Evolutionary conservation across 2,329 filamentous ascomycete species (phyloP), one percentile per base, ranked within the genome.

Genomic region (Sclerotinia borealis): DNA sequence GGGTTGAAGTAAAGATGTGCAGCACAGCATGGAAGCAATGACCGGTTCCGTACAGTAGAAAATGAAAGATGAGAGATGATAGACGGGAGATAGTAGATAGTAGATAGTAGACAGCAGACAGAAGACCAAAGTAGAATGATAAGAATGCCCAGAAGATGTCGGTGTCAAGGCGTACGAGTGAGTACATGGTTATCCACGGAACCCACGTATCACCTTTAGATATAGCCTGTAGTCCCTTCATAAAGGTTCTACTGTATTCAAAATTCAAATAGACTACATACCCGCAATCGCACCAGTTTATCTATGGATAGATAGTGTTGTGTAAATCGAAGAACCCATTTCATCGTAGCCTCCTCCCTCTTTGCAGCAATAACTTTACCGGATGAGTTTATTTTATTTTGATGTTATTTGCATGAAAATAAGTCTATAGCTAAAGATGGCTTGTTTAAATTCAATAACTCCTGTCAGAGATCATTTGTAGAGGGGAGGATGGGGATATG

Each of bases 181-280:
- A 19, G 27, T 41, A n/a, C 48, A 7, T 22, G 17, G 25, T 2
- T 45, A 45, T 22, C 45, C 27, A 45, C 11, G 37, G 13, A 34
- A 56, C 27, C 27, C 52, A 56, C 52, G 52, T 56, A 50, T 50
- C 19, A 50, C 6, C 22, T 25, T 10, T 45, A 34, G 39, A 56
- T 56, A 25, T 56, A 45, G 52, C 37, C 52, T 56, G 27, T 56
- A 45, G 52, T 27, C 52, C 37, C 27, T 56, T 22, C n/a, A 47
- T 47, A 19, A n/a, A n/a, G n/a, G 19, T 8, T 45, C 37, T 45
- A 31, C 22, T 34, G n/a, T n/a, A n/a, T n/a, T n/a, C n/a, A n/a
- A n/a, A n/a, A n/a, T n/a, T n/a, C n/a, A 52, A 31, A 29, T 43
- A 41, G 39, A 45, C 27, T 34, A 15, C 17, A 17, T 17, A 4